A percentile compares a stretch with the other conserved stretches of the same genome.
These are phyloP conservation scores for Effrenium voratum DNA, from an alignment of 73 alveolate species.

Conservation along the genomic window DNA sequence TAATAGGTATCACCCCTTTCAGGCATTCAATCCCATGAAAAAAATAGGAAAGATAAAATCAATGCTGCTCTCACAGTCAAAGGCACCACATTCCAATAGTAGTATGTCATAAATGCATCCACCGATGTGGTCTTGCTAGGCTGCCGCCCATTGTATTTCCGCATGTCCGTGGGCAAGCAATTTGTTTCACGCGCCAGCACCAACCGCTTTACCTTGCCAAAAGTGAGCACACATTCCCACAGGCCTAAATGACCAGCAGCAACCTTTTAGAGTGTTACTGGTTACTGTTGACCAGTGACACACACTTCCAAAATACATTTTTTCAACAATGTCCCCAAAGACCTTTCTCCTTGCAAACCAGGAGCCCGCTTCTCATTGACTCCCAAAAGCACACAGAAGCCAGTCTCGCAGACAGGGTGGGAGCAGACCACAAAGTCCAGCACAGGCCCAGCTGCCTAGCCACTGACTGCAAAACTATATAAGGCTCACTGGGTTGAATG, in stretches of 20 bases:
- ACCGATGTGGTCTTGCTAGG: neutral
- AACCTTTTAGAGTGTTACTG: no score
- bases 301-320: neutral
- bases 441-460: neutral
- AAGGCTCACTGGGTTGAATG: neutral
- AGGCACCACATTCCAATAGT: neutral
- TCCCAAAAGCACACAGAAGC: constrained; percentile 16
- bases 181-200: neutral
- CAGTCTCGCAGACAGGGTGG: neutral
- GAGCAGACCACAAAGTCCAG: neutral
- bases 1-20: neutral
- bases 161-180: neutral
- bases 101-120: neutral
- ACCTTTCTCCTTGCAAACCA: neutral
- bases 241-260: neutral
- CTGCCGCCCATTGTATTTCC: constrained; percentile 16
- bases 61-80: neutral
- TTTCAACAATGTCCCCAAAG: neutral
- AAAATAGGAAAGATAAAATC: neutral
- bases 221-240: neutral
- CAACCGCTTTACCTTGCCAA: constrained; percentile 6
- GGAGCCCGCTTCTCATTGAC: constrained; percentile 27
- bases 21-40: neutral
- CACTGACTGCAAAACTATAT: neutral
- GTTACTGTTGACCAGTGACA: neutral